Evolutionary conservation across 1,284 basidiomycete species (phyloP).

Genomic region (Anthracocystis panici-leucophaei): DNA sequence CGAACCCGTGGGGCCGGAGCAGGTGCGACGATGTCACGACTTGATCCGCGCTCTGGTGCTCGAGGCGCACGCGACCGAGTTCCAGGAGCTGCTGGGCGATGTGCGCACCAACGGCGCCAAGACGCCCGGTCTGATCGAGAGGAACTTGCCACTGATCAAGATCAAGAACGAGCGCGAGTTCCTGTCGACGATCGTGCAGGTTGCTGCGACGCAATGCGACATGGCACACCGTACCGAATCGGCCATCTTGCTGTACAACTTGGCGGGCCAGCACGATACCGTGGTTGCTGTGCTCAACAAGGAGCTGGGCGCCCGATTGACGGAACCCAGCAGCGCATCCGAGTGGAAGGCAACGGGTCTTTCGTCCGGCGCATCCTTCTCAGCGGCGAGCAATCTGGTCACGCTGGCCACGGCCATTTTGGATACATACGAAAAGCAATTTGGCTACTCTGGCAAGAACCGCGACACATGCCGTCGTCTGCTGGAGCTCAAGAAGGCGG

Average conservation of each 20-base stretch:
- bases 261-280: slow-evolving; percentile 89
- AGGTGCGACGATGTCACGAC: slow-evolving; percentile 86
- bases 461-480: slow-evolving; percentile 76
- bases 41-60: slow-evolving; percentile 89
- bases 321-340: slow-evolving; percentile 53
- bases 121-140: slow-evolving; percentile 88
- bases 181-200: slow-evolving; percentile 83
- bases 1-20: slow-evolving; percentile 78
- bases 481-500: slow-evolving; percentile 84
- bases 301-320: slow-evolving; percentile 80
- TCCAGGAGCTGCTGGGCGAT: slow-evolving; percentile 87
- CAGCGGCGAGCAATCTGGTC: slow-evolving; percentile 79
- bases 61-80: slow-evolving; percentile 78
- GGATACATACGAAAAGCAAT: slow-evolving; percentile 81
- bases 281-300: slow-evolving; percentile 89
- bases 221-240: slow-evolving; percentile 80
- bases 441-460: slow-evolving; percentile 80
- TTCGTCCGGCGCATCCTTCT: slow-evolving; percentile 70
- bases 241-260: slow-evolving; percentile 94
- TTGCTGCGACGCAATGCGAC: slow-evolving; percentile 81
- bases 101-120: slow-evolving; percentile 87
- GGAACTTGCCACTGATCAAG: slow-evolving; percentile 81
- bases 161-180: slow-evolving; percentile 80
- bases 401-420: slow-evolving; percentile 85
- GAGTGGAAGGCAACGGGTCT: slow-evolving; percentile 46